phyloP scores from a whole-genome alignment of 2,329 filamentous ascomycete species.

The Aureobasidium uvarum region DNA sequence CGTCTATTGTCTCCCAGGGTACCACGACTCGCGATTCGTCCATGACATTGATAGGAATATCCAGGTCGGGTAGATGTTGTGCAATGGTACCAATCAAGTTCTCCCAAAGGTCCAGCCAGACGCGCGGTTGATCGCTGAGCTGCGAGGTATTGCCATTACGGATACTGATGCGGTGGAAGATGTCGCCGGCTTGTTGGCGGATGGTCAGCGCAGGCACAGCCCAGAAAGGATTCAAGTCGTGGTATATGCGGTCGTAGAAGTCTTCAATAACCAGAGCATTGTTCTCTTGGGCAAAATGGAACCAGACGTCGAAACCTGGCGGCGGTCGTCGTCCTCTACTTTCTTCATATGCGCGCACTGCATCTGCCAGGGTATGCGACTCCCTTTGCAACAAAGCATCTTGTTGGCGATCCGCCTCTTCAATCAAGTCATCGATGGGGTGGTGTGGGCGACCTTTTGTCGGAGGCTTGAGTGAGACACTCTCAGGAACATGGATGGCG shows the following conservation, averaged over 20 bases:
- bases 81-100: conserved; percentile 43
- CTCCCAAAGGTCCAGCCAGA: conserved; percentile 46
- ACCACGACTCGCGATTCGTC: conserved; percentile 51
- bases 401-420: conserved; percentile 38
- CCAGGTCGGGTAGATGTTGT: conserved; percentile 46
- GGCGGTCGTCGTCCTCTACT: conserved; percentile 52
- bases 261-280: conserved; percentile 50
- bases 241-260: conserved; percentile 53
- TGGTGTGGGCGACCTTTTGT: conserved; percentile 32
- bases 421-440: conserved; percentile 43
- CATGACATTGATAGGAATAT: conserved; percentile 51
- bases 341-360: conserved; percentile 45
- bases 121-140: conserved; percentile 26
- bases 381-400: conserved; percentile 39
- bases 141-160: conserved; percentile 40
- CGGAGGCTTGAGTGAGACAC: background rate
- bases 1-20: conserved; percentile 48
- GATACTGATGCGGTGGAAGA: conserved; percentile 43
- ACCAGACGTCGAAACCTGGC: conserved; percentile 52
- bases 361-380: conserved; percentile 40
- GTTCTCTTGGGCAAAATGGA: conserved; percentile 44
- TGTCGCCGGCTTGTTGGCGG: conserved; percentile 43
- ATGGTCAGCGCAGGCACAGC: conserved; percentile 45
- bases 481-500: background rate
- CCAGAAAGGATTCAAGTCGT: conserved; percentile 53